Evolutionary conservation across 2,329 filamentous ascomycete species (phyloP), one percentile per base, ranked within the genome.

Genomic region (Ophiosphaerella herpotricha): DNA sequence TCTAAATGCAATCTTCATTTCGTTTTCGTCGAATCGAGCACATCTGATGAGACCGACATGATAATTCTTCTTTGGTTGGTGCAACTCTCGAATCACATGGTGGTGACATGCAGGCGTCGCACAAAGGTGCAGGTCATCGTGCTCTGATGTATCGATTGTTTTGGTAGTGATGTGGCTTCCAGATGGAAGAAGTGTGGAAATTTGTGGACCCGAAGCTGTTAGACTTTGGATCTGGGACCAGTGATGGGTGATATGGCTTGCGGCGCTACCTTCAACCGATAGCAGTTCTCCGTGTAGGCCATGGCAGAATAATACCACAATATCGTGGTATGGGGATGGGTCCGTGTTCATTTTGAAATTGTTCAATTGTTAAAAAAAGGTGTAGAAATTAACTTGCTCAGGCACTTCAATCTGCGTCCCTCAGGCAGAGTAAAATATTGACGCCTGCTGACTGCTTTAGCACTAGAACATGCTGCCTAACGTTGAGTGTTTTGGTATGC

Each of bases 181-280:
- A 14, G 41, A 36, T 24, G 16, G 21, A 43, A 43, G 16, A 13
- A 16, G 11, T 7, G 16, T 43, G 16, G n/a, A 34, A 7, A 21
- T 36, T 13, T 23, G 31, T 35, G 11, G 7, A 35, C 18, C 18
- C 7, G 31, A 12, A 7, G 12, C 12, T 9, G 23, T 24, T 6
- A 35, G 31, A n/a, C 13, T 8, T 9, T 26, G 14, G 3, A 43
- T 16, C 14, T 43, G 38, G 16, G 50, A n/a, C 59, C 59, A 62
- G 24, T 55, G 46, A 24, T 14, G 32, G 13, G 13, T 12, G 7
- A 39, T 35, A 9, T 14, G 16, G 12, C 7, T 13, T 6, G 43
- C 14, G 32, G 18, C 21, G 9, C 43, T 13, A 16, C 41, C 40
- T 11, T 46, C 48, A 12, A 41, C 16, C 16, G 41, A 38, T 12